Evolutionary conservation across 352 stramenopile genomes (phyloP), one percentile per base, ranked within the genome.

Genomic region (Elongisporangium undulatum): DNA sequence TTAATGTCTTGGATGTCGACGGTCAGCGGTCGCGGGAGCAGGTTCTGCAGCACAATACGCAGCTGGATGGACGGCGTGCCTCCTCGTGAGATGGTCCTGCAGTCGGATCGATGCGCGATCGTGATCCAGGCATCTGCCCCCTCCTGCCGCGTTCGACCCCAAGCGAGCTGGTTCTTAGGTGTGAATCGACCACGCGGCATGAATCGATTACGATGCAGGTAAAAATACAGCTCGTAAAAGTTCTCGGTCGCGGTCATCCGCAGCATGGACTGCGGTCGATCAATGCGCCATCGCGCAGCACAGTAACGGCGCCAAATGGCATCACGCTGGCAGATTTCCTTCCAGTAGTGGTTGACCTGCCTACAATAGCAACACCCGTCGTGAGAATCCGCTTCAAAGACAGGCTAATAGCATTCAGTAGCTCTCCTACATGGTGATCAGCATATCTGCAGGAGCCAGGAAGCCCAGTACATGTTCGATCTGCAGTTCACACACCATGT

Each of bases 41-140:
- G 61, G 58, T 92, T 92, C 66, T 92, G 82, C 21, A 92, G 63
- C 19, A 84, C 75, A 5, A 92, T 54, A 8, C 82, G 82, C 22
- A 92, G 65, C 57, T 92, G 80, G 49, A 92, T 78, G 59, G 73
- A 87, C 39, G 71, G 34, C 19, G 56, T 73, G 3, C 60, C 66
- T 13, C 56, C 54, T 8, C 53, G 62, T 1, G 67, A 57, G 3
- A 81, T 66, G 52, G 83, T 67, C 34, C 79, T 72, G 65, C 82
- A 92, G 59, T 92, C 84, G 10, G 80, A 64, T 2, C 77, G 82
- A 60, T 92, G 82, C 10, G 78, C 82, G 23, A 92, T 64, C 4
- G 79, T 90, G 53, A 92, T 69, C 82, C 82, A 92, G 16, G 83
- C 75, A 53, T 92, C 80, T 3, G 80, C 74, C n/a, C 73, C 74